These are phyloP conservation scores for Hypholoma sublateritium DNA, from an alignment of 768 basidiomycete species.

Conservation along the genomic window DNA sequence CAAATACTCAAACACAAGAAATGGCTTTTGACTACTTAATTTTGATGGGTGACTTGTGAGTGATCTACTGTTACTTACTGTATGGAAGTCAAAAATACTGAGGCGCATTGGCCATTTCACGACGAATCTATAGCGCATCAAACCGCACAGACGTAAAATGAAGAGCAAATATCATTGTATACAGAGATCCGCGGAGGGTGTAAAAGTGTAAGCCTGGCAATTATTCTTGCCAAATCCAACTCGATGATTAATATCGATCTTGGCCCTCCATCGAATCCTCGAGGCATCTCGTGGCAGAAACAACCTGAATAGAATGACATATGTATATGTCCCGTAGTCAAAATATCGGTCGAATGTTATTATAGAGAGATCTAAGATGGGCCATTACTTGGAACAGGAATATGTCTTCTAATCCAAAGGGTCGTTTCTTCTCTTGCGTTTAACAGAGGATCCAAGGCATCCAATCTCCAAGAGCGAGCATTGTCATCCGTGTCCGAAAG, in stretches of 20 bases:
- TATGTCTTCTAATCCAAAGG: slow-evolving; percentile 62
- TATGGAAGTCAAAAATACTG: no score
- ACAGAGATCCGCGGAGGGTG: no score
- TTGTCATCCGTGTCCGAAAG: slow-evolving; percentile 27
- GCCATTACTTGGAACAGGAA: slow-evolving; percentile 32
- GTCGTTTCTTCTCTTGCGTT: slow-evolving; percentile 71
- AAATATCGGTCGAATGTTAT: neutral
- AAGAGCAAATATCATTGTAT: no score
- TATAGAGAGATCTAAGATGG: neutral
- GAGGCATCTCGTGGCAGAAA: neutral
- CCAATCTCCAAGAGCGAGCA: slow-evolving; percentile 53
- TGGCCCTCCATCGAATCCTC: slow-evolving; percentile 1
- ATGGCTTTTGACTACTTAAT: no score
- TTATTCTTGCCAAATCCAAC: no score
- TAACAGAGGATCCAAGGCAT: slow-evolving; percentile 62
- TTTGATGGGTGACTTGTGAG: no score
- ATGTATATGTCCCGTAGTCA: neutral
- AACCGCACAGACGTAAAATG: no score
- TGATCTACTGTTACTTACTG: no score
- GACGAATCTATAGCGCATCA: no score
- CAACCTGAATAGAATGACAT: neutral
- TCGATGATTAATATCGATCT: neutral
- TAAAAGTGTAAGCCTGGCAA: no score
- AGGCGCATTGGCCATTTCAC: no score
- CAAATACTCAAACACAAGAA: no score